Conservation (phyloP, 345 rosid species). For the Gossypium raimondii region DNA sequence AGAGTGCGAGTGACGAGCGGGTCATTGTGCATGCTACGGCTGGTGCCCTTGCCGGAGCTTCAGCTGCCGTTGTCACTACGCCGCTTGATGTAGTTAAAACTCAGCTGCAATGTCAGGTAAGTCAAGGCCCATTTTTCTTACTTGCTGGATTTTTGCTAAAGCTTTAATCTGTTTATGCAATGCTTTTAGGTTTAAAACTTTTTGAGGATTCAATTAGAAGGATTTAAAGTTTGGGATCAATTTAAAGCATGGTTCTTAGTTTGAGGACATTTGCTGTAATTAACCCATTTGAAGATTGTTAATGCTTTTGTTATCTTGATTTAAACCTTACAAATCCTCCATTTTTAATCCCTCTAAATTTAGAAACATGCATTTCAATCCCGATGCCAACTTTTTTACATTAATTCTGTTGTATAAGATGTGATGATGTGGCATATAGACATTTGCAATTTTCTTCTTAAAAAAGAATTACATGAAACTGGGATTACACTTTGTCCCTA, state of each 20-base stretch:
- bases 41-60: constrained; percentile 94
- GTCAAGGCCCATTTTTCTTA: background rate
- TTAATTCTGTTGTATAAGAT: too few species aligned
- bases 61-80: constrained; percentile 58
- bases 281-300: background rate
- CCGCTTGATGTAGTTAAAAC: constrained; percentile 78
- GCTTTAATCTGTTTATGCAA: background rate
- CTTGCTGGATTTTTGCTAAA: background rate
- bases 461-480: too few species aligned
- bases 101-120: constrained; percentile 97
- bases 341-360: too few species aligned
- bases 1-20: constrained; percentile 57
- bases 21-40: constrained; percentile 87
- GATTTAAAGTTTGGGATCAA: too few species aligned
- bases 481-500: rapidly evolving
- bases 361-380: too few species aligned
- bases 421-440: too few species aligned
- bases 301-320: background rate
- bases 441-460: too few species aligned
- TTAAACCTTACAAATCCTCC: background rate
- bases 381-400: too few species aligned
- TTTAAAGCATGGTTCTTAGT: too few species aligned
- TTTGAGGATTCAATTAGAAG: too few species aligned
- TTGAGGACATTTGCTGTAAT: too few species aligned
- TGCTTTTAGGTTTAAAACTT: too few species aligned